A percentile compares a stretch with the other conserved stretches of the same genome.
phyloP scores from a whole-genome alignment of 441 rosid species.

The Pelargonium australe region DNA sequence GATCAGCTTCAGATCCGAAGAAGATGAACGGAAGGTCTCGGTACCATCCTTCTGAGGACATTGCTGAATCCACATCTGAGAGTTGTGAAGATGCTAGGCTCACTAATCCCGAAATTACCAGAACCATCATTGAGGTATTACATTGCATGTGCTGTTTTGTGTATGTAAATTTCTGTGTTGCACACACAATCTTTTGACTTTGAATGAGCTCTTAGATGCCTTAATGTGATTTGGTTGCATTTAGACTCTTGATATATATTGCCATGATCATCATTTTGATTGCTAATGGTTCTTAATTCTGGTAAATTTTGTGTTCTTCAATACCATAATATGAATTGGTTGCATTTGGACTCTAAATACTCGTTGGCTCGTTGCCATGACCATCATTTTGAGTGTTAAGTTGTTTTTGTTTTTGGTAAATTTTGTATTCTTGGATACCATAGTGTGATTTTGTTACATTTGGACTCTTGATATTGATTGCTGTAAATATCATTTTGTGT shows the following conservation, averaged over 20 bases:
- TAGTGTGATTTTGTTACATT: neutral
- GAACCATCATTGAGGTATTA: conserved; percentile 90
- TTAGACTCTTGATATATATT: neutral
- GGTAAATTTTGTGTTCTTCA: too few species aligned
- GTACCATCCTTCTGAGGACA: conserved; percentile 91
- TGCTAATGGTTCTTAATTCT: neutral
- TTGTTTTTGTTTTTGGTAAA: too few species aligned
- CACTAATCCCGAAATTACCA: conserved; percentile 64
- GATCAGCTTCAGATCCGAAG: conserved; percentile 56
- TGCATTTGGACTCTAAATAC: neutral
- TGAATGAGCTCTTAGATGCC: too few species aligned
- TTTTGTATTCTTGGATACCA: too few species aligned
- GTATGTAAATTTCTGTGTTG: neutral
- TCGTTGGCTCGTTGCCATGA: neutral
- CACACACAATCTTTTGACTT: neutral
- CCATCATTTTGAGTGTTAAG: too few species aligned
- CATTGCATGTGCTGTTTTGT: conserved; percentile 18
- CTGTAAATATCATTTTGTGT: neutral
- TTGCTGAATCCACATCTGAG: conserved; percentile 39
- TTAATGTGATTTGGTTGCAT: neutral
- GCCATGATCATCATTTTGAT: neutral
- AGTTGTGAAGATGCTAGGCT: conserved; percentile 46
- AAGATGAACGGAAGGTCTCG: conserved; percentile 35
- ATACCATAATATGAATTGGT: neutral
- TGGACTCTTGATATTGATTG: neutral